A percentile compares a stretch with the other conserved stretches of the same genome.
These are phyloP conservation scores for Tubosaeta sp. DNA, from an alignment of 768 basidiomycete species.

Conservation along the genomic window DNA sequence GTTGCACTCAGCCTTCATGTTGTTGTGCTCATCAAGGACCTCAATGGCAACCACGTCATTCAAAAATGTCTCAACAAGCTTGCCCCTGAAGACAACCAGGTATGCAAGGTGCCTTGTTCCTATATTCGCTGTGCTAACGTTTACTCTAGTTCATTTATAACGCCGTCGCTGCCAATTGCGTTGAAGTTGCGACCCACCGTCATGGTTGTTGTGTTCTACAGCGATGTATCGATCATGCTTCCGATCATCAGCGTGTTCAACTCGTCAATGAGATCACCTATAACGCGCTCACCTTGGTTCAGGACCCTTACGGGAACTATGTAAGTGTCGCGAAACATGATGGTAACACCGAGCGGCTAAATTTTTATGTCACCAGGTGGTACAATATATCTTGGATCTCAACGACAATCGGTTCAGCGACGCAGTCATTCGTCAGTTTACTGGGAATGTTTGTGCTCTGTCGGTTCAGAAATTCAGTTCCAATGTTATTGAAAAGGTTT, in stretches of 20 bases:
- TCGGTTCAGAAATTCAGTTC: slow-evolving; percentile 99
- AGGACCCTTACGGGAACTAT: slow-evolving; percentile 95
- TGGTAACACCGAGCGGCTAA: background rate
- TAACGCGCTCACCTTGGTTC: slow-evolving; percentile 94
- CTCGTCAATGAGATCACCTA: slow-evolving; percentile 99
- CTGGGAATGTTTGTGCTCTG: slow-evolving; percentile 94
- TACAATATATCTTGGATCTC: slow-evolving; percentile 97
- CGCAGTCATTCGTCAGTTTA: slow-evolving; percentile 94
- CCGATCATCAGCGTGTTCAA: slow-evolving; percentile 91
- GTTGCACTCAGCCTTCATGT: slow-evolving; percentile 95
- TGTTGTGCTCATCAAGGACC: slow-evolving; percentile 97
- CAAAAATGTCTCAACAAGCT: slow-evolving; percentile 99
- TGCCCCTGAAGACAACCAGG: slow-evolving; percentile 98
- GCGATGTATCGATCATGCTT: slow-evolving; percentile 97
- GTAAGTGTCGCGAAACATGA: slow-evolving; percentile 37
- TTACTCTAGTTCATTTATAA: slow-evolving; percentile 89
- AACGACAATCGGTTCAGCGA: slow-evolving; percentile 99
- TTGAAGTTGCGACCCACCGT: slow-evolving; percentile 96
- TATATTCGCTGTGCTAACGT: background rate
- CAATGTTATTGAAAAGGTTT: slow-evolving; percentile 95
- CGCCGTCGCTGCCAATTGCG: slow-evolving; percentile 96
- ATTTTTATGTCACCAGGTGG: slow-evolving; percentile 53
- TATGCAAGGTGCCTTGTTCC: slow-evolving; percentile 24
- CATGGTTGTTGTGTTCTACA: slow-evolving; percentile 99
- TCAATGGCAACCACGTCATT: slow-evolving; percentile 96